A percentile compares a stretch with the other conserved stretches of the same genome.
These are phyloP conservation scores for Pleodorina starrii DNA, from an alignment of 139 green algal genomes.

Conservation along the genomic window DNA sequence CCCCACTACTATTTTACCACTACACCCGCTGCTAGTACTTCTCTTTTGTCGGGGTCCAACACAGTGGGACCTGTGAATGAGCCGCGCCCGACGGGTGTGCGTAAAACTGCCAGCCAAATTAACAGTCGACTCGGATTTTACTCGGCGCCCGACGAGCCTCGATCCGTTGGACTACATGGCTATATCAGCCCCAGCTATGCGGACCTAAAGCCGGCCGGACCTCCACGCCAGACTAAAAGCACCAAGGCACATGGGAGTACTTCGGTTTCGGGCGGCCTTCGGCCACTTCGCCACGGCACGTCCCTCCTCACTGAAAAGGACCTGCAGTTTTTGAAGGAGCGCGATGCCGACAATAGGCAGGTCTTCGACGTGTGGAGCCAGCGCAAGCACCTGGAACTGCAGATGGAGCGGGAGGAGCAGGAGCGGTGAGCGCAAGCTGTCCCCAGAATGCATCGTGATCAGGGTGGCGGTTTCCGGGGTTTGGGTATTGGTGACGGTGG, in stretches of 20 bases:
- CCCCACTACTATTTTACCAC: not conserved
- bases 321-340: conserved; percentile 20
- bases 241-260: conserved; percentile 18
- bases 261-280: not conserved
- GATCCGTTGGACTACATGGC: not conserved
- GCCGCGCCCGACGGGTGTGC: not conserved
- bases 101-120: conserved; percentile 13
- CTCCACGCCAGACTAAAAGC: not conserved
- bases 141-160: not conserved
- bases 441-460: too few species aligned
- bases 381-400: conserved; percentile 36
- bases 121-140: conserved; percentile 36
- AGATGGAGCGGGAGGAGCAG: conserved; percentile 19
- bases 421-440: not conserved
- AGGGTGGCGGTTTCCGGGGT: too few species aligned
- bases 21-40: not conserved
- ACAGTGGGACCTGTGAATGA: not conserved
- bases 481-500: too few species aligned
- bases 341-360: conserved; percentile 16
- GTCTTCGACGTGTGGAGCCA: conserved; percentile 48
- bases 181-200: conserved; percentile 32
- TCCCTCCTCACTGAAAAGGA: conserved; percentile 30
- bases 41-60: not conserved
- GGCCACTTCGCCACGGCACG: not conserved
- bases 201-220: conserved; percentile 5